phyloP scores from a whole-genome alignment of 768 basidiomycete genomes.

The Paxillus rubicundulus region DNA sequence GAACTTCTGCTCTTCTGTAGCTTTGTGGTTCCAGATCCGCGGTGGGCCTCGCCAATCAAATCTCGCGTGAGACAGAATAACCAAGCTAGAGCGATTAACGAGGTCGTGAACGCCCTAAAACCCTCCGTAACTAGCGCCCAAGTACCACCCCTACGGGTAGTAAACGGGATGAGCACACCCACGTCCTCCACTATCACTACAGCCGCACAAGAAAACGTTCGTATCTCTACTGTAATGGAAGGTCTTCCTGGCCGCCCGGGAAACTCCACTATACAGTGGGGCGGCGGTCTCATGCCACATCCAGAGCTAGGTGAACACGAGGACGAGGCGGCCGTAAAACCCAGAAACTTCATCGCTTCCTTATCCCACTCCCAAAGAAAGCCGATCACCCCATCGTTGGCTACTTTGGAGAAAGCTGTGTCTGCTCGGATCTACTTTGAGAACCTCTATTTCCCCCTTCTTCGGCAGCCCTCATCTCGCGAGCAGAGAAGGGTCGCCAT shows the following conservation, averaged over 20 bases:
- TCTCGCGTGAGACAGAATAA: constrained; percentile 63
- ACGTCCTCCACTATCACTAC: constrained; percentile 74
- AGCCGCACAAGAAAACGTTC: constrained; percentile 69
- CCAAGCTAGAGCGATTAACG: constrained; percentile 71
- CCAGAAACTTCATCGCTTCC: constrained; percentile 28
- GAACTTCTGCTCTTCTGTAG: constrained; percentile 20
- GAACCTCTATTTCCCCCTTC: constrained; percentile 82
- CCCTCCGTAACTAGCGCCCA: constrained; percentile 46
- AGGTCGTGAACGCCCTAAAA: constrained; percentile 70
- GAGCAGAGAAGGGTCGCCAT: constrained; percentile 83
- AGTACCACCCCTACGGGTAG: constrained; percentile 63
- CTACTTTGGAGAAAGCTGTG: constrained; percentile 91
- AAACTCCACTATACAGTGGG: constrained; percentile 61
- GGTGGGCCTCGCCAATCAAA: constrained; percentile 89
- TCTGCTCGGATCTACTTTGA: constrained; percentile 93
- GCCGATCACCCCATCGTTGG: constrained; percentile 79
- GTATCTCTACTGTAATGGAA: constrained; percentile 39
- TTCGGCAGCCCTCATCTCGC: constrained; percentile 81
- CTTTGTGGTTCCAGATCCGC: constrained; percentile 59
- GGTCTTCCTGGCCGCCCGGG: constrained; percentile 55
- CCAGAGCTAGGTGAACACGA: constrained; percentile 64
- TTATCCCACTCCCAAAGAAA: constrained; percentile 42
- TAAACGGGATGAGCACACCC: constrained; percentile 72
- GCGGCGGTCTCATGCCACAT: constrained; percentile 59
- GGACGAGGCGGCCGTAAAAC: constrained; percentile 34